A percentile compares a stretch with the other conserved stretches of the same genome.
Conservation (phyloP, 345 rosid genomes). For the Lepidium didymum region DNA sequence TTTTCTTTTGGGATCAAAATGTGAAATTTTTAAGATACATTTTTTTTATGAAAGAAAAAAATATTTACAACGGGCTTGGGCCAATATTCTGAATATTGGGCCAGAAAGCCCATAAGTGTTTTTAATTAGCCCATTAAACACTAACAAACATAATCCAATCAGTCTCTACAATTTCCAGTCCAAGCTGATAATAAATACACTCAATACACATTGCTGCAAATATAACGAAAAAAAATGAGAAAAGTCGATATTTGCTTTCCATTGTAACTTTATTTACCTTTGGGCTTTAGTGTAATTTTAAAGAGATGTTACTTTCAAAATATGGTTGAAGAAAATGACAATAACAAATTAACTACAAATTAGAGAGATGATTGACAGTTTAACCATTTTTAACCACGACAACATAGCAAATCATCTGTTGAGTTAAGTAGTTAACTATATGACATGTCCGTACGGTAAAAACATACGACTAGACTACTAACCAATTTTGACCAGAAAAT, state of each 20-base stretch:
- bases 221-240: no score
- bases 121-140: neutral
- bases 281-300: neutral
- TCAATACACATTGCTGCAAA: neutral
- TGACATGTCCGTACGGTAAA: neutral
- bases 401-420: slow-evolving; percentile 1
- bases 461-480: neutral
- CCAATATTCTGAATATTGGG: neutral
- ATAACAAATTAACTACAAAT: slow-evolving; percentile 22
- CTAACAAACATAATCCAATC: neutral
- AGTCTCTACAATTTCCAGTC: neutral
- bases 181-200: neutral
- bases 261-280: neutral
- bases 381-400: slow-evolving; percentile 2
- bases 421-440: neutral
- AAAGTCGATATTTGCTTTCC: neutral
- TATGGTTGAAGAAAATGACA: slow-evolving; percentile 17
- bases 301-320: slow-evolving; percentile 6
- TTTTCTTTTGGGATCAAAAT: no score
- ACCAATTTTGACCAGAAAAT: neutral
- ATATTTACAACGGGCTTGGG: neutral
- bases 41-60: no score
- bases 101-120: neutral
- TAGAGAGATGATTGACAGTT: slow-evolving; percentile 5
- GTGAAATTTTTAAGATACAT: no score